Base-by-base conservation (phyloP, 345 rosid genomes). In the Hibiscus tridactylites region DNA sequence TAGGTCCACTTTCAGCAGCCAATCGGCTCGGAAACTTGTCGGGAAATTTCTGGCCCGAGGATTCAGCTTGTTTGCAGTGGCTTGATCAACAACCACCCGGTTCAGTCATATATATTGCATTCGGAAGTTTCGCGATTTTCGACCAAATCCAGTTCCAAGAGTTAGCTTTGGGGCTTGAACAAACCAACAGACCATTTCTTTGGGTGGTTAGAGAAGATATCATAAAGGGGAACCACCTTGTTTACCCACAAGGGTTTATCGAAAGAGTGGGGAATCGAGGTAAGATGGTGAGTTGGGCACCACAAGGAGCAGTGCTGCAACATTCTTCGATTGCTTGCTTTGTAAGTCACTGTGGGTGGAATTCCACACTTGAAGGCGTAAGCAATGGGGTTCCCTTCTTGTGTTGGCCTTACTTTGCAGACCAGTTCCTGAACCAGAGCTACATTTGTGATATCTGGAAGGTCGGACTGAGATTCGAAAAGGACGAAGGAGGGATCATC, bases 341-440 rank as follows among this genome's bases (percentile, higher is more conserved):
- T 58, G 0, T 52, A 52, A 79, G 82, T 68, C 87, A 83, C 10
- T 79, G 81, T 6, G 85, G 87, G 12, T 84, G 84, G 84, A 81
- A 79, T 68, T 81, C 87, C 2, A 73, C 76, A 6, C 21, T 83
- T 15, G 84, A 83, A 72, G 86, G 82, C 9, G 35, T 73, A 61
- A 66, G 79, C 70, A 81, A 67, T 53, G 80, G 83, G 4, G 74
- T 79, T 0, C 84, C 81, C 6, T 75, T 81, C 66, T 53, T 83
- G 56, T 81, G 83, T 47, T 79, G 83, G 84, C 84, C 84, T 19
- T 74, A 81, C 59, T 77, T 81, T 24, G 71, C 71, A 0, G 77
- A 83, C 26, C 87, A 79, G 37, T 81, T 76, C 71, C 52, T 60
- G 2, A 71, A 81, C 15, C 64, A 61, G 73, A 61, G 28, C 5